Base-by-base conservation (phyloP, 768 basidiomycete genomes). In the Rhizopogon roseolus region DNA sequence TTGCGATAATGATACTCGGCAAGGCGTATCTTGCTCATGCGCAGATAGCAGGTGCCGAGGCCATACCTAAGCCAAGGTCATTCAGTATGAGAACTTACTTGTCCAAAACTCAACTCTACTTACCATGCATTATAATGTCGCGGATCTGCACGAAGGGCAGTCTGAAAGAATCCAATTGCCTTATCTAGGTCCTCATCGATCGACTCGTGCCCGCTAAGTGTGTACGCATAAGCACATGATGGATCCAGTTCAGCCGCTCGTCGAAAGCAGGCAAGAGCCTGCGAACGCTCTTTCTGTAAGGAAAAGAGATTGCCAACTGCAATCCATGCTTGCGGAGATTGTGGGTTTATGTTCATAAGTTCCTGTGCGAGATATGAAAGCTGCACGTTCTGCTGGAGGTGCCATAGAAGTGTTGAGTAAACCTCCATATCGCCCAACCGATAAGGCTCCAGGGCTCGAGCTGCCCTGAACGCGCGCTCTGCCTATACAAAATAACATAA, bases 81-180 rank as follows among this genome's bases (percentile, higher is more conserved):
- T 66, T 71, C 54, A 67, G 56, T 53, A 60, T 42, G 19, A 34
- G 44, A 50, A 52, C 22, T 49, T 39, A 40, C 13, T n/a, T 32
- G 25, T 41, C 13, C 19, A 10, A 36, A 56, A 61, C 34, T 36
- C 34, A 36, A 36, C 34, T 32, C 17, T 51, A 78, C 90, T 69
- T 70, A 97, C 97, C 97, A 98, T 51, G 97, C 97, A 73, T 97
- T 96, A 72, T 98, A 99, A 72, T 97, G 93, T 71, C 92, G 85
- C 64, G 82, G 74, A 76, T 98, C 94, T 54, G 89, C 86, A 72
- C 90, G 84, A 69, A 99, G 78, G 38, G 96, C 96, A 53, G 83
- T 85, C 69, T 97, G 85, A 68, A 95, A 99, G 76, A 91, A 95
- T 56, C 80, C 83, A 60, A 95, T 85, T 37, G 95, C 94, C 70